These are phyloP conservation scores for Paracorniculantispora psalliotae DNA, from an alignment of 2,329 filamentous ascomycete species.

Conservation along the genomic window DNA sequence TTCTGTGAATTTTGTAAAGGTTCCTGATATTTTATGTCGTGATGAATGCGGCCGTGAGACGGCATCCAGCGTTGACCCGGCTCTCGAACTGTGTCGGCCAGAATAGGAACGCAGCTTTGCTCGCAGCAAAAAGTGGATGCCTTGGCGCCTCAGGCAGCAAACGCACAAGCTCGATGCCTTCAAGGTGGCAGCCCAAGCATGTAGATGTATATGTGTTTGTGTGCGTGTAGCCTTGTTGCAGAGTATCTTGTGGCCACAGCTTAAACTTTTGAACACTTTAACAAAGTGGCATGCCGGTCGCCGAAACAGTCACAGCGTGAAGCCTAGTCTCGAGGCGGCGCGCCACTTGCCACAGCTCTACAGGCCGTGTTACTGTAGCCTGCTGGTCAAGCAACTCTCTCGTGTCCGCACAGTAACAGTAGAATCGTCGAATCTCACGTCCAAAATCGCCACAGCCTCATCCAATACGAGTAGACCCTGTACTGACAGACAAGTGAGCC, in stretches of 20 bases:
- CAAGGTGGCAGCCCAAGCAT: too few relatives aligned
- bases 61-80: slow-evolving; percentile 2
- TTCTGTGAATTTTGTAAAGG: too few relatives aligned
- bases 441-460: background rate
- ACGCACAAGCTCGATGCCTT: background rate
- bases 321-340: background rate
- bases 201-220: too few relatives aligned
- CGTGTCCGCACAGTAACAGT: too few relatives aligned
- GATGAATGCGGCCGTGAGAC: background rate
- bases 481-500: background rate
- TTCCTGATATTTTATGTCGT: too few relatives aligned
- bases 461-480: background rate
- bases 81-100: background rate
- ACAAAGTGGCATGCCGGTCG: too few relatives aligned
- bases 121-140: background rate
- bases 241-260: too few relatives aligned
- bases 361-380: too few relatives aligned
- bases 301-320: background rate
- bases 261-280: background rate
- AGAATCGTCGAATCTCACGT: too few relatives aligned
- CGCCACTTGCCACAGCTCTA: too few relatives aligned
- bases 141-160: background rate
- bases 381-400: too few relatives aligned
- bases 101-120: slow-evolving; percentile 1
- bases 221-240: too few relatives aligned